phyloP scores from a whole-genome alignment of 306 rosid species.

The Prunus campanulata region DNA sequence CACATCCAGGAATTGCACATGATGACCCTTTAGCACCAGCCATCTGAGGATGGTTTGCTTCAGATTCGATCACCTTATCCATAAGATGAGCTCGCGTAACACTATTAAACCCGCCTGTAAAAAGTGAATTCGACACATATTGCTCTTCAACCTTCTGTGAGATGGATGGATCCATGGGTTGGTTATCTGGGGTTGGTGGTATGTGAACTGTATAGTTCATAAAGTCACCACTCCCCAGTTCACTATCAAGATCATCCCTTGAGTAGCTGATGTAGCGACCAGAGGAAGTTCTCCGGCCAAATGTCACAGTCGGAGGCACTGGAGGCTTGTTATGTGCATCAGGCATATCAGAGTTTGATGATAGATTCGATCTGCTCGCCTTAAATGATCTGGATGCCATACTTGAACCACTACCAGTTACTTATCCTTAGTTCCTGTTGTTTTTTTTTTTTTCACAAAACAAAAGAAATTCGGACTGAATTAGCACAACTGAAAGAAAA shows the following conservation, averaged over 20 bases:
- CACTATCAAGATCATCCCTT: slow-evolving; percentile 93
- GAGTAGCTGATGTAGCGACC: slow-evolving; percentile 91
- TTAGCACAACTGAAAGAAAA: slow-evolving; percentile 15
- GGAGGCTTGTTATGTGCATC: slow-evolving; percentile 66
- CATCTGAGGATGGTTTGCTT: slow-evolving; percentile 92
- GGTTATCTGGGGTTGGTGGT: slow-evolving; percentile 95
- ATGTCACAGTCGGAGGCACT: slow-evolving; percentile 71
- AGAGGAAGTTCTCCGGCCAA: slow-evolving; percentile 76
- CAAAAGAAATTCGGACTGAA: slow-evolving; percentile 21
- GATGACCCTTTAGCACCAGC: slow-evolving; percentile 91
- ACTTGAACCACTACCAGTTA: slow-evolving; percentile 19
- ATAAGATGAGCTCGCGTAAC: slow-evolving; percentile 84
- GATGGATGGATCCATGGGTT: slow-evolving; percentile 84
- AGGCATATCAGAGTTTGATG: slow-evolving; percentile 53
- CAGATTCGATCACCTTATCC: slow-evolving; percentile 93
- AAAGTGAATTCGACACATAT: slow-evolving; percentile 79
- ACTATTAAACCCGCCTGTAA: slow-evolving; percentile 92
- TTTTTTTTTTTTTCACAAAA: slow-evolving; percentile 4
- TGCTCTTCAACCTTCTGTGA: slow-evolving; percentile 95
- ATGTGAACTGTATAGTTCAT: slow-evolving; percentile 84
- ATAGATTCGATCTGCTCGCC: slow-evolving; percentile 54
- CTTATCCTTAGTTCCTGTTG: slow-evolving; percentile 21
- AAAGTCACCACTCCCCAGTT: slow-evolving; percentile 66
- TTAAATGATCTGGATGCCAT: slow-evolving; percentile 73
- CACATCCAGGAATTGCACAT: slow-evolving; percentile 89